These are phyloP conservation scores for Setaria italica DNA, from an alignment of 202 grass and related monocot species.

Conservation along the genomic window DNA sequence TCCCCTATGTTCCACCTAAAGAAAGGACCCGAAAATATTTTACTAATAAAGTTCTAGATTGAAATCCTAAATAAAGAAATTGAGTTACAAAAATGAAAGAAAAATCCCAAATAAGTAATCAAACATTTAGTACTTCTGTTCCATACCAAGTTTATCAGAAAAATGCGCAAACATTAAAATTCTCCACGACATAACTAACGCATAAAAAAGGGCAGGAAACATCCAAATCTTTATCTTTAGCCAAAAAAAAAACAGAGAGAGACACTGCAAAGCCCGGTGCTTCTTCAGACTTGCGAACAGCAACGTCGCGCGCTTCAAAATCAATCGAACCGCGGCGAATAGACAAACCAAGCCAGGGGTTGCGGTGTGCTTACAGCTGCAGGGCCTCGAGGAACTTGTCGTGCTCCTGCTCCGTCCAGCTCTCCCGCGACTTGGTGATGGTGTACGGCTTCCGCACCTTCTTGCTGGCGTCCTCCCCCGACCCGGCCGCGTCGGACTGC, in stretches of 20 bases:
- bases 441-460: conserved; percentile 97
- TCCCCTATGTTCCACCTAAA: not conserved
- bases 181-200: not conserved
- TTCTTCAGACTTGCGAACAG: conserved; percentile 1
- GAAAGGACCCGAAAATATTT: not conserved
- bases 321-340: not conserved
- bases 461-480: conserved; percentile 79
- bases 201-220: not conserved
- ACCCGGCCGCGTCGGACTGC: conserved; percentile 34
- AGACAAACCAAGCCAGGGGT: not conserved
- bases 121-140: not conserved
- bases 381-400: conserved; percentile 99
- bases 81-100: not conserved
- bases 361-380: conserved; percentile 73
- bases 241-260: not conserved
- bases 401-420: conserved; percentile 99
- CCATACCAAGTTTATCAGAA: not conserved
- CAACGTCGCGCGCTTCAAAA: conserved; percentile 21
- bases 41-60: conserved; percentile 3
- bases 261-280: conserved; percentile 5
- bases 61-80: not conserved
- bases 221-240: not conserved
- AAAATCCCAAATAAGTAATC: conserved; percentile 24
- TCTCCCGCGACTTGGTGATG: conserved; percentile 97
- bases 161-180: not conserved